These are phyloP conservation scores for Gilbertella persicaria DNA, from an alignment of 371 early-diverging fungal species.

Conservation along the genomic window DNA sequence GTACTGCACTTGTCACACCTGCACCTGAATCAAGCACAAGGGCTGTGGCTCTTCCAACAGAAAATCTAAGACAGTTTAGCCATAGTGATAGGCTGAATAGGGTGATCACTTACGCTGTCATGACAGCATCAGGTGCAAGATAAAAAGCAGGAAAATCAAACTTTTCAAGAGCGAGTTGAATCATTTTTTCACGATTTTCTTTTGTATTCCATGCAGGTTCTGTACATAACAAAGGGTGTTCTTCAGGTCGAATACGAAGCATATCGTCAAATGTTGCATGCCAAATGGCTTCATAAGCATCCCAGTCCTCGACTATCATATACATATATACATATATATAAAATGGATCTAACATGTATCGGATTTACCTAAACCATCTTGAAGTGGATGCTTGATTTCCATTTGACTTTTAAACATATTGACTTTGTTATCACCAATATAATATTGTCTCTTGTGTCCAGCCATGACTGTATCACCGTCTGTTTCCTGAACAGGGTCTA, in stretches of 20 bases:
- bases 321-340: background rate
- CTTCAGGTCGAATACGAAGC: conserved; percentile 66
- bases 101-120: conserved; percentile 77
- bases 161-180: conserved; percentile 93
- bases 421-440: conserved; percentile 80
- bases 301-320: conserved; percentile 86
- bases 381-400: conserved; percentile 77
- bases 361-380: conserved; percentile 66
- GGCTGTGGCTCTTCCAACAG: conserved; percentile 87
- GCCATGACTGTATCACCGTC: conserved; percentile 40
- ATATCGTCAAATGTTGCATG: conserved; percentile 70
- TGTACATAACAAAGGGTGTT: conserved; percentile 88
- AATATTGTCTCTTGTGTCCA: conserved; percentile 45
- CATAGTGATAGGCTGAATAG: too few relatives aligned
- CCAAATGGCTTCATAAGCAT: conserved; percentile 87
- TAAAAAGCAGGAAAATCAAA: conserved; percentile 93
- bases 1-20: conserved; percentile 83
- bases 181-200: conserved; percentile 79
- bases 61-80: conserved; percentile 64
- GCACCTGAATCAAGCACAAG: conserved; percentile 94
- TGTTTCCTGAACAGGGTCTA: conserved; percentile 14
- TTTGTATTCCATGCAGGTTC: conserved; percentile 89
- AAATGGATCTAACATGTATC: background rate
- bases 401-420: conserved; percentile 72
- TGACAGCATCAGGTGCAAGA: conserved; percentile 84